A percentile compares a stretch with the other conserved stretches of the same genome.
phyloP scores from a whole-genome alignment of 2,329 filamentous ascomycete genomes.

The Catunica adiposa region DNA sequence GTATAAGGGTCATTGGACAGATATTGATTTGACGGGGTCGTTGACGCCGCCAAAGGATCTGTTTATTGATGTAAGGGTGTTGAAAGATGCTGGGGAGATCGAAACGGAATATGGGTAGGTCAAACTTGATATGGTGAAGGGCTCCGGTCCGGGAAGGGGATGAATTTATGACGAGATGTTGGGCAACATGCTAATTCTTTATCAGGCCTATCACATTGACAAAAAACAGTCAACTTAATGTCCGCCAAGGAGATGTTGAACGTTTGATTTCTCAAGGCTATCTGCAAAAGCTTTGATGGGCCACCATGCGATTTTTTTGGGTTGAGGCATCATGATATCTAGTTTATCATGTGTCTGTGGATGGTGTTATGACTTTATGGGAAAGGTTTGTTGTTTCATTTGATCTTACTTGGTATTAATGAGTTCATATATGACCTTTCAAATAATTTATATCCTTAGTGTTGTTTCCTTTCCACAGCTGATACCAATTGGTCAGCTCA shows the following conservation, averaged over 20 bases:
- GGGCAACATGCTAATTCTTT: not conserved
- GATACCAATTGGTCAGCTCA: too few relatives aligned
- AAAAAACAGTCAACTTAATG: conserved; percentile 97
- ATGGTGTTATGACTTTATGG: too few relatives aligned
- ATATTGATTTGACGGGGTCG: conserved; percentile 87
- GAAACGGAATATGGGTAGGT: conserved; percentile 95
- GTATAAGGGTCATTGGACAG: conserved; percentile 96
- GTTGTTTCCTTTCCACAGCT: too few relatives aligned
- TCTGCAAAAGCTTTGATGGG: conserved; percentile 53
- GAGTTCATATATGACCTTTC: too few relatives aligned
- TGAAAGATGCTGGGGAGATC: conserved; percentile 95
- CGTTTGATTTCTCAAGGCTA: conserved; percentile 87
- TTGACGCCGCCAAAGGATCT: conserved; percentile 87
- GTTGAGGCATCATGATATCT: too few relatives aligned
- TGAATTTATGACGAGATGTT: not conserved
- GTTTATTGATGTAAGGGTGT: conserved; percentile 88
- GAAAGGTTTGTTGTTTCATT: too few relatives aligned
- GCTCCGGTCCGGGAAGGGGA: not conserved
- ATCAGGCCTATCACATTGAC: conserved; percentile 79
- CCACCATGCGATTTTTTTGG: too few relatives aligned
- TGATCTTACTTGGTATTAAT: too few relatives aligned
- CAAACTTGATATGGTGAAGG: not conserved
- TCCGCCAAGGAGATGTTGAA: conserved; percentile 89
- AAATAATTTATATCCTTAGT: too few relatives aligned
- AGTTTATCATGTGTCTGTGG: too few relatives aligned